Evolutionary conservation across 2,329 filamentous ascomycete species (phyloP), one percentile per base, ranked within the genome.

Genomic region (Sarocladium kiliense): DNA sequence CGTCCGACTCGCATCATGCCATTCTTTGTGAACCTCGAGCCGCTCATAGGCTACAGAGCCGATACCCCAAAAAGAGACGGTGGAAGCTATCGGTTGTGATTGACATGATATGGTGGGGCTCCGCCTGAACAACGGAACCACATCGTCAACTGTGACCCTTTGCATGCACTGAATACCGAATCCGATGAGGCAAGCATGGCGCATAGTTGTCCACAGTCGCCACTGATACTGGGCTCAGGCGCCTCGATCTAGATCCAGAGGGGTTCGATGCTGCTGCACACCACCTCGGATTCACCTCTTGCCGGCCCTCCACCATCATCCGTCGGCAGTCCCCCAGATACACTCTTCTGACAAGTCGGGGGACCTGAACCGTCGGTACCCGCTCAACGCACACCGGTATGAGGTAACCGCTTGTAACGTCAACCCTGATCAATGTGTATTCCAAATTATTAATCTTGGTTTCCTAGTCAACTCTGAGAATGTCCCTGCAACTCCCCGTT

Each of bases 311-410:
- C 19, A 21, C n/a, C 3, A 3, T 14, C 11, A 51, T 10, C n/a
- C 47, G 39, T 10, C 39, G 39, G 39, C 39, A 44, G 21, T 44
- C 26, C 3, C 23, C 19, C 19, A 5, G 23, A 32, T 47, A 23
- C n/a, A 47, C 21, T 41, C 21, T 18, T 44, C 18, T 21, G 39
- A 30, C 23, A 47, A 9, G 10, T 11, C 21, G 27, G 47, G 19
- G 47, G 47, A 36, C 18, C 27, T 34, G 12, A 36, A 51, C 47
- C 47, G 47, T 51, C 26, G 21, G 47, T 51, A 51, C 27, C 47
- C 47, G 47, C 47, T 49, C 16, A 18, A 6, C 25, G 41, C 44
- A 3, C 26, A 32, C 27, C 44, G 44, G 44, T 49, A 32, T 49
- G 44, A 49, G 44, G 44, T 49, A 49, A 49, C 44, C 9, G 30